phyloP scores from a whole-genome alignment of 2,329 filamentous ascomycete genomes.

The Rachicladosporium sp. region DNA sequence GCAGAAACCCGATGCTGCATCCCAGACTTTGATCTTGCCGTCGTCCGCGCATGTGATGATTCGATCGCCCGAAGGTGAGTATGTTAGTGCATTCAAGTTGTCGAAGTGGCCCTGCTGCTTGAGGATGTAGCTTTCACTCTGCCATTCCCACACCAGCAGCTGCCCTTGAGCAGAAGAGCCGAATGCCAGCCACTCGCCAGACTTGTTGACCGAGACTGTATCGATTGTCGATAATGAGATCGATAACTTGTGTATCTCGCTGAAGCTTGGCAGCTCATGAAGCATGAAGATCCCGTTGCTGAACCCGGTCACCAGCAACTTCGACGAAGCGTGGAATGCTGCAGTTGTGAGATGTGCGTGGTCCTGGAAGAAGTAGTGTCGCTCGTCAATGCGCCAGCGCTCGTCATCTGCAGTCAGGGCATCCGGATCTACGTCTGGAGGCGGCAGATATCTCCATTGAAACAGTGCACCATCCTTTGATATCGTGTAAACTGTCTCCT shows the following conservation, averaged over 20 bases:
- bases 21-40: constrained; percentile 98
- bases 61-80: constrained; percentile 84
- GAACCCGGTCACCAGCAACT: constrained; percentile 91
- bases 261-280: constrained; percentile 93
- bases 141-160: constrained; percentile 98
- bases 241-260: constrained; percentile 81
- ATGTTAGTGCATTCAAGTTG: constrained; percentile 83
- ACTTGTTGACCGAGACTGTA: constrained; percentile 84
- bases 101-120: constrained; percentile 98
- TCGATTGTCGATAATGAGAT: constrained; percentile 97
- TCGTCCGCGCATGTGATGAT: constrained; percentile 93
- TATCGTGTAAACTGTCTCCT: constrained; percentile 91
- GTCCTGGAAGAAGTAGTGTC: constrained; percentile 88
- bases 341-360: constrained; percentile 78
- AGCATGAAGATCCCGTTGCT: constrained; percentile 88
- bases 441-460: constrained; percentile 70
- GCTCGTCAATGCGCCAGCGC: constrained; percentile 82
- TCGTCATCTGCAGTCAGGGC: constrained; percentile 51
- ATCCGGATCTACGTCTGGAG: constrained; percentile 38
- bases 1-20: constrained; percentile 90
- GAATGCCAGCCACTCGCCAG: constrained; percentile 93
- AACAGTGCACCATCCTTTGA: constrained; percentile 97
- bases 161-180: constrained; percentile 91
- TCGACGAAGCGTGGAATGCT: constrained; percentile 74
- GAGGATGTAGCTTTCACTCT: constrained; percentile 95